Evolutionary conservation across 345 rosid genomes (phyloP).

Genomic region (Sonneratia caseolaris): DNA sequence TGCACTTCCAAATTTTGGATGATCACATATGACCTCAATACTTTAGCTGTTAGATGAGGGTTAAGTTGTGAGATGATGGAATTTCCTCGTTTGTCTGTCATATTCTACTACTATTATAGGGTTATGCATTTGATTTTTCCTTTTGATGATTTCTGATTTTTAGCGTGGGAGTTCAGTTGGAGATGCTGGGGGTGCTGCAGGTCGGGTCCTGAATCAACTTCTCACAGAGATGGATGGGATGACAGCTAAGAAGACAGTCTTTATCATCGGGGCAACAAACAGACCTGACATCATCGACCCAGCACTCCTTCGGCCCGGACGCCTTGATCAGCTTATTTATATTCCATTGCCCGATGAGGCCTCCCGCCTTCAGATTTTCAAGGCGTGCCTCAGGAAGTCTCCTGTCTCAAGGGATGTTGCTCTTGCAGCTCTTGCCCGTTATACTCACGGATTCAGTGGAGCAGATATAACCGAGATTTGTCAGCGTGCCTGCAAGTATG

Average conservation of each 20-base stretch:
- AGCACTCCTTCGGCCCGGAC: conserved; percentile 85
- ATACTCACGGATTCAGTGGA: conserved; percentile 88
- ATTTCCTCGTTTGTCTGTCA: no score
- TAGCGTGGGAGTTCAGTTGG: conserved; percentile 83
- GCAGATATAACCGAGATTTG: conserved; percentile 96
- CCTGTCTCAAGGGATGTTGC: conserved; percentile 80
- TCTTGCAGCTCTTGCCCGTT: conserved; percentile 66
- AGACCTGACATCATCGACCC: conserved; percentile 92
- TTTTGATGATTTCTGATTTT: conserved; percentile 1
- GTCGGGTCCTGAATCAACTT: conserved; percentile 85
- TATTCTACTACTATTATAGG: no score
- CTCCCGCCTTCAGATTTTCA: conserved; percentile 68
- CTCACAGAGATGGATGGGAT: conserved; percentile 96
- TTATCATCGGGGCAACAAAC: conserved; percentile 91
- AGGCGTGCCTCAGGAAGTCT: conserved; percentile 82
- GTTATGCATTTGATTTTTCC: neutral
- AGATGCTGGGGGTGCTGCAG: conserved; percentile 98
- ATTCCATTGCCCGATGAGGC: conserved; percentile 93
- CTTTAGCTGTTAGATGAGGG: no score
- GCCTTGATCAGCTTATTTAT: conserved; percentile 84
- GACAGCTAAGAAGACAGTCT: conserved; percentile 88
- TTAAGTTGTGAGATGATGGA: no score
- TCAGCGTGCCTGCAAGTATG: conserved; percentile 89
- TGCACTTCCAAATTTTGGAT: no score
- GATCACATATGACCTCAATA: no score